Evolutionary conservation across 2,329 filamentous ascomycete genomes (phyloP).

Genomic region (Stylonectria norvegica): DNA sequence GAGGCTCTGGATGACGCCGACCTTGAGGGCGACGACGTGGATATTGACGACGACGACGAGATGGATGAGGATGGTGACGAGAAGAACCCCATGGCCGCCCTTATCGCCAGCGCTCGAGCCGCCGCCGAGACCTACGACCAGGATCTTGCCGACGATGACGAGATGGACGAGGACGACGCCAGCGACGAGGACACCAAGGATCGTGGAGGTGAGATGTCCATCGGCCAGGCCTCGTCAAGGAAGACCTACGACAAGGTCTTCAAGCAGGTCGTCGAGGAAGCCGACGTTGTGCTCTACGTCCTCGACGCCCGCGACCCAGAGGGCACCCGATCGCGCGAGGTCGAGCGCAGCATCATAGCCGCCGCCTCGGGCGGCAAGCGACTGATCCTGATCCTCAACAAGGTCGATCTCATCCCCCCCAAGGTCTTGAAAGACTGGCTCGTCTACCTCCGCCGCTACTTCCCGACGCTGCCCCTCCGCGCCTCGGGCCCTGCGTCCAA

Average conservation of each 20-base stretch:
- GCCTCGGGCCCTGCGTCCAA: conserved; percentile 80
- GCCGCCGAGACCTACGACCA: conserved; percentile 73
- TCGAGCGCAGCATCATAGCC: conserved; percentile 90
- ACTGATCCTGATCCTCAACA: conserved; percentile 89
- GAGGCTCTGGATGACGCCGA: conserved; percentile 46
- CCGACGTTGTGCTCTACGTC: conserved; percentile 89
- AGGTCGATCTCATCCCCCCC: conserved; percentile 86
- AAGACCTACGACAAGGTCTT: conserved; percentile 94
- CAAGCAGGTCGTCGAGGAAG: conserved; percentile 84
- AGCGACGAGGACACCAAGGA: conserved; percentile 49
- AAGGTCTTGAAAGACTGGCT: conserved; percentile 83
- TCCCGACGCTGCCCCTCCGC: conserved; percentile 85
- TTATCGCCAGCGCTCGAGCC: conserved; percentile 77
- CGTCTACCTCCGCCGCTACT: conserved; percentile 77
- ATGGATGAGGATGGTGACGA: conserved; percentile 61
- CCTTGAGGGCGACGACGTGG: conserved; percentile 47
- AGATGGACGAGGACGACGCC: conserved; percentile 48
- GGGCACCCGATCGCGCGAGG: conserved; percentile 83
- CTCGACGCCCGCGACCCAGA: conserved; percentile 89
- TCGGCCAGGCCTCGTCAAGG: conserved; percentile 62
- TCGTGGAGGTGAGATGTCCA: conserved; percentile 50
- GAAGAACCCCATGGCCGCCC: conserved; percentile 87
- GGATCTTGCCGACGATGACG: conserved; percentile 57
- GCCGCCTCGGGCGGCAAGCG: conserved; percentile 76
- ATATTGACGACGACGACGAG: conserved; percentile 48